Base-by-base conservation (phyloP, 129 eudicot genomes). In the Deinandra increscens region DNA sequence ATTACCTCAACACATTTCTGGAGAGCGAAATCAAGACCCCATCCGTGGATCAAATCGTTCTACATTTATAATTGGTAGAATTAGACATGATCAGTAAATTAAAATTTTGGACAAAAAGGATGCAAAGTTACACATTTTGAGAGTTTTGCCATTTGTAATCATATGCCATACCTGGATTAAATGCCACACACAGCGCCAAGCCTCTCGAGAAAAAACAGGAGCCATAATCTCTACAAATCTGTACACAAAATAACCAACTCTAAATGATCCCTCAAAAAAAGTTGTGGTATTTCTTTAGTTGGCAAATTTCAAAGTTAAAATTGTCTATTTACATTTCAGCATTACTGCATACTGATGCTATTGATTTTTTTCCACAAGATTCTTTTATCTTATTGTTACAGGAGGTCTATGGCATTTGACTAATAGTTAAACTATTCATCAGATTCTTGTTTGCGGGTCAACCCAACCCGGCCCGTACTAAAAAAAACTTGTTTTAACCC, bases 111-210 rank as follows among this genome's bases (percentile, higher is more conserved):
- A 66, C 26, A 22, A 44, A 20, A 45, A 0, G 4, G 36, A 5
- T 8, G 20, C 31, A 19, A 53, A 19, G 20, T 53, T 22, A 23
- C 71, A 17, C 3, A 45, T 23, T 6, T 14, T 66, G 71, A 48
- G 26, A 38, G n/a, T n/a, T n/a, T n/a, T n/a, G n/a, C n/a, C n/a
- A n/a, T n/a, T n/a, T n/a, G n/a, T 43, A 7, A 9, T 60, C 78
- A 50, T 63, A 51, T 64, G 45, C 7, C 20, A 39, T 77, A 89
- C 98, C 96, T 89, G 98, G 67, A 86, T 86, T 82, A 92, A 74
- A 85, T 89, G 83, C 98, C 98, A 92, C 66, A 86, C 95, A n/a
- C 98, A 92, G 37, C 96, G 87, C 98, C 98, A 92, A 65, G 96
- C 96, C 5, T 84, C 86, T 66, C 89, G 78, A 78, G 98, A 88